Evolutionary conservation across 2,329 filamentous ascomycete species (phyloP).

Genomic region (Akanthomyces lecanii): DNA sequence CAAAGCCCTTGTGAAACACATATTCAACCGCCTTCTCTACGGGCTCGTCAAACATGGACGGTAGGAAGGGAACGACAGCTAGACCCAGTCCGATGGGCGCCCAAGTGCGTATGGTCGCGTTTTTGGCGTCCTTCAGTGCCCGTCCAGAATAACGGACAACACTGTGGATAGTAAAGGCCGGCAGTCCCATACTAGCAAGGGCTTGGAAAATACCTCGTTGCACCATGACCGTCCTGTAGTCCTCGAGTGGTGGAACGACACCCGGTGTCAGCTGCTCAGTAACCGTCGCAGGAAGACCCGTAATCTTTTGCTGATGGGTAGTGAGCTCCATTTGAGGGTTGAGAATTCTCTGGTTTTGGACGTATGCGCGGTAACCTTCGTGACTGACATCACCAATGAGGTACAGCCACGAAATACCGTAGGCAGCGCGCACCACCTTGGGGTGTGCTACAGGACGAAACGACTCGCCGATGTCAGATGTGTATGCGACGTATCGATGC

Average conservation of each 20-base stretch:
- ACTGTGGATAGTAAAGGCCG: conserved; percentile 89
- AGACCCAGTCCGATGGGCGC: conserved; percentile 82
- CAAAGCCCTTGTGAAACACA: conserved; percentile 79
- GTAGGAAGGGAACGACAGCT: conserved; percentile 75
- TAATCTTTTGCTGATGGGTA: conserved; percentile 43
- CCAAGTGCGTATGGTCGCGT: conserved; percentile 72
- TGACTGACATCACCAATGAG: conserved; percentile 84
- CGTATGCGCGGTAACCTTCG: conserved; percentile 93
- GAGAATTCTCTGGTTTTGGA: conserved; percentile 72
- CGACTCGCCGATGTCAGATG: conserved; percentile 91
- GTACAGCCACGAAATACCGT: conserved; percentile 90
- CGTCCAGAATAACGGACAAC: conserved; percentile 84
- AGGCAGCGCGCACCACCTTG: conserved; percentile 73
- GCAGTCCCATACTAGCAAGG: conserved; percentile 87
- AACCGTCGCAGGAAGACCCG: conserved; percentile 39
- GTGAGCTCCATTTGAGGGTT: conserved; percentile 62
- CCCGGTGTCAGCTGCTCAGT: conserved; percentile 33
- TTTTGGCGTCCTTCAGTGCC: conserved; percentile 81
- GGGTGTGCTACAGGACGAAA: conserved; percentile 92
- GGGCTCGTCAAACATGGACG: conserved; percentile 82
- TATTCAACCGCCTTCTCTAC: conserved; percentile 91
- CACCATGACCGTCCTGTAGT: conserved; percentile 86
- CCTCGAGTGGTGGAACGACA: conserved; percentile 68
- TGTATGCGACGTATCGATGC: conserved; percentile 96
- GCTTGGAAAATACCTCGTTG: conserved; percentile 89